Base-by-base conservation (phyloP, 169 alveolate species). In the Plasmodium chabaudi region DNA sequence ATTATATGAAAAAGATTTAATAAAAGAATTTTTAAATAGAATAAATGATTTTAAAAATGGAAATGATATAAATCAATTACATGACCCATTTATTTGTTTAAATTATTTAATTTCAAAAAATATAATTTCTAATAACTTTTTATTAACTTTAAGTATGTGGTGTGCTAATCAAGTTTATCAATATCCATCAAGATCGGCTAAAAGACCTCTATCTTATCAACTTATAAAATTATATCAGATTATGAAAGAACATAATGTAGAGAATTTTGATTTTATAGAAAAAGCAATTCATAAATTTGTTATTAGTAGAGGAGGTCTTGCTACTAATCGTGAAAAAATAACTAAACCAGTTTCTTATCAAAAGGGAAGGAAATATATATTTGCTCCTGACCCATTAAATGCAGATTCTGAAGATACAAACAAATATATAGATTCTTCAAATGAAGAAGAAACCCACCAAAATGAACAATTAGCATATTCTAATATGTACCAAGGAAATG, bases 41-140 rank as follows among this genome's bases (percentile, higher is more conserved):
- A 10, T 79, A 10, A 68, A 88, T 61, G 79, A 72, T 0, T 73
- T 92, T 59, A 61, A 86, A 53, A 92, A 82, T 42, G 92, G 82
- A 27, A 94, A 72, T 39, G 95, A 88, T 42, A 61, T 94, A 0
- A 55, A 64, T 61, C 96, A 94, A 61, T 39, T 94, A 69, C 94
- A 88, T 49, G 95, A 92, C 61, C 96, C 96, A 15, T 94, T 94
- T 60, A 92, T 90, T 57, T 94, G 95, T 69, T 61, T 94, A 72
- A 93, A 94, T 61, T 88, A 23, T 51, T 67, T 69, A 21, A 47
- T 68, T 9, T 46, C 77, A 9, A 68, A 47, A 60, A 47, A 70
- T 68, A 4, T 10, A 27, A 34, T 57, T 12, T 51, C 21, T n/a
- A 61, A 87, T 82, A 93, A 92, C 55, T 94, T 88, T 61, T 72